Evolutionary conservation across 441 rosid genomes (phyloP).

Genomic region (Bocquillonia castaneifolia): DNA sequence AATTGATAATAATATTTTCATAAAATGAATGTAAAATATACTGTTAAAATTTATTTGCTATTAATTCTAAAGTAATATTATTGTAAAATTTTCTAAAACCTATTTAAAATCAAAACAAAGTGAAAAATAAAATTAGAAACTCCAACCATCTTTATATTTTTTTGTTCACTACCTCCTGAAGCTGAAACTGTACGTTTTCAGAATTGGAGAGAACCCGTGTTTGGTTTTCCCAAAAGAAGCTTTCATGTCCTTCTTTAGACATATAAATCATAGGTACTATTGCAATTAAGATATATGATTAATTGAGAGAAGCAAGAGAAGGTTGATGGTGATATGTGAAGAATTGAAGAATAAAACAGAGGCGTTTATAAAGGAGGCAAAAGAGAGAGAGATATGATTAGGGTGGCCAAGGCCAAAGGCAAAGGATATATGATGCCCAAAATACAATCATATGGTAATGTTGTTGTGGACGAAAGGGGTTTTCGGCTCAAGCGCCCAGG

Average conservation of each 20-base stretch:
- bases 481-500: no score
- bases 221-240: conserved; percentile 35
- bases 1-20: no score
- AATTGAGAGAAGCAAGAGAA: background rate
- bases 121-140: no score
- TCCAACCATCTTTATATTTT: conserved; percentile 11
- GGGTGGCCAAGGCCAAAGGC: conserved; percentile 6
- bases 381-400: conserved; percentile 22
- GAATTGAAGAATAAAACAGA: conserved; percentile 13
- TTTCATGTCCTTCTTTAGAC: conserved; percentile 26
- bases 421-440: conserved; percentile 31
- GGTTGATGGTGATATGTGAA: conserved; percentile 14
- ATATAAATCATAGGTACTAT: conserved; percentile 8
- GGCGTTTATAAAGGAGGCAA: conserved; percentile 25
- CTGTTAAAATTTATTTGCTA: no score
- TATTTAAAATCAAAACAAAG: no score
- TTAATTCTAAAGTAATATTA: no score
- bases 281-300: background rate
- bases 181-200: conserved; percentile 19
- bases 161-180: conserved; percentile 20
- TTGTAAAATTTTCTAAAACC: no score
- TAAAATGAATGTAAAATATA: no score
- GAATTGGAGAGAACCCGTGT: conserved; percentile 39
- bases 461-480: no score
- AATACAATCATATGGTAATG: conserved; percentile 57